A percentile compares a stretch with the other conserved stretches of the same genome.
phyloP scores from a whole-genome alignment of 2,329 filamentous ascomycete genomes.

The Xylaria sp. region DNA sequence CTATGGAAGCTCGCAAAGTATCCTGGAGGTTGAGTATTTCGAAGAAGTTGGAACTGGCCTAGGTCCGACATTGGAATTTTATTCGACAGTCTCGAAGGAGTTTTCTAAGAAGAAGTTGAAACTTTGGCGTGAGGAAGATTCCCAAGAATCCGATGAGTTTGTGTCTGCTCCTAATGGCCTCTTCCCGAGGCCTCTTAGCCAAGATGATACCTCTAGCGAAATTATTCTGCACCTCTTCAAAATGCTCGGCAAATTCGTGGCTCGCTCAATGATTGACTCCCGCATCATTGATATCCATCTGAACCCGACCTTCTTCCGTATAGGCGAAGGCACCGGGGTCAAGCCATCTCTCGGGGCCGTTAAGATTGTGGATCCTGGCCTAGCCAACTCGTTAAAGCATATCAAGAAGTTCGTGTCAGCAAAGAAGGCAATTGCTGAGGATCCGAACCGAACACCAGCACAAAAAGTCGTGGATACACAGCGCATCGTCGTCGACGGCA shows the following conservation, averaged over 20 bases:
- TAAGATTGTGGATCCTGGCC: slow-evolving; percentile 84
- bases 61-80: slow-evolving; percentile 96
- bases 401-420: slow-evolving; percentile 87
- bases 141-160: slow-evolving; percentile 76
- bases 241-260: slow-evolving; percentile 95
- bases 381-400: slow-evolving; percentile 85
- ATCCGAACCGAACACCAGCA: slow-evolving; percentile 69
- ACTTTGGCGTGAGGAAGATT: slow-evolving; percentile 94
- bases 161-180: slow-evolving; percentile 85
- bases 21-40: slow-evolving; percentile 97
- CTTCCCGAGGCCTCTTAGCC: slow-evolving; percentile 90
- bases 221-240: slow-evolving; percentile 89
- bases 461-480: slow-evolving; percentile 78
- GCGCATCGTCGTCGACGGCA: slow-evolving; percentile 77
- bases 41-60: slow-evolving; percentile 97
- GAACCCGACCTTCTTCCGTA: slow-evolving; percentile 97
- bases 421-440: slow-evolving; percentile 84
- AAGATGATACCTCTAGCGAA: slow-evolving; percentile 84
- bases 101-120: slow-evolving; percentile 98
- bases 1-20: slow-evolving; percentile 95
- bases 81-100: slow-evolving; percentile 95
- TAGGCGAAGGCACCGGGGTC: slow-evolving; percentile 78
- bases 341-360: slow-evolving; percentile 88
- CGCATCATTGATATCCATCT: slow-evolving; percentile 98
- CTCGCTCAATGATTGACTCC: slow-evolving; percentile 97